These are phyloP conservation scores for Debaryomyces prosopidis DNA, from an alignment of 805 yeast genomes.

Conservation along the genomic window DNA sequence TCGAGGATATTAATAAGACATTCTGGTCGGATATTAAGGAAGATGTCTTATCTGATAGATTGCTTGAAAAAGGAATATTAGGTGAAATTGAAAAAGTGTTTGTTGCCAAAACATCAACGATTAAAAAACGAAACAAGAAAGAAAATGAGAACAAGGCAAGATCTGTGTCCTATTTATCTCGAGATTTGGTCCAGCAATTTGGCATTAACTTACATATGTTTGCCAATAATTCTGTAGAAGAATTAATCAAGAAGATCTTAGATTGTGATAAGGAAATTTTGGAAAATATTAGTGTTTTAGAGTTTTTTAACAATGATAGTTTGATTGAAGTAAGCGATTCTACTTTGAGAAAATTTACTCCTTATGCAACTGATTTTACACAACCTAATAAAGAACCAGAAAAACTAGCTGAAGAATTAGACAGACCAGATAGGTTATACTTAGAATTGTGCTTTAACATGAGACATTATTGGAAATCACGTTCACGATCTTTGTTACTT, in stretches of 20 bases:
- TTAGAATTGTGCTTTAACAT: conserved; percentile 81
- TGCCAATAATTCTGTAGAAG: conserved; percentile 59
- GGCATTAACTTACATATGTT: conserved; percentile 89
- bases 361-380: conserved; percentile 73
- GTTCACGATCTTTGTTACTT: conserved; percentile 80
- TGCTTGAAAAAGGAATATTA: conserved; percentile 76
- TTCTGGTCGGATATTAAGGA: conserved; percentile 78
- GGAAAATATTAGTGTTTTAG: conserved; percentile 71
- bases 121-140: conserved; percentile 22
- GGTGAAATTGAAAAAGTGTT: conserved; percentile 83
- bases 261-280: conserved; percentile 74
- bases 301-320: conserved; percentile 76
- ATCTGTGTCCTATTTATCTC: conserved; percentile 70
- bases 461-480: conserved; percentile 87
- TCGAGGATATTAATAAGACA: conserved; percentile 80
- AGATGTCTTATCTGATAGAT: conserved; percentile 56
- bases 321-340: conserved; percentile 74
- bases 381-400: conserved; percentile 47
- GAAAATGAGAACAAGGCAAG: conserved; percentile 18
- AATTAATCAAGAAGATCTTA: conserved; percentile 68
- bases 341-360: conserved; percentile 69
- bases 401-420: conserved; percentile 73
- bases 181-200: conserved; percentile 91
- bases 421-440: conserved; percentile 83
- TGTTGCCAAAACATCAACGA: conserved; percentile 68